Base-by-base conservation (phyloP, 179 eudicot species). In the Heliamphora ciliata region DNA sequence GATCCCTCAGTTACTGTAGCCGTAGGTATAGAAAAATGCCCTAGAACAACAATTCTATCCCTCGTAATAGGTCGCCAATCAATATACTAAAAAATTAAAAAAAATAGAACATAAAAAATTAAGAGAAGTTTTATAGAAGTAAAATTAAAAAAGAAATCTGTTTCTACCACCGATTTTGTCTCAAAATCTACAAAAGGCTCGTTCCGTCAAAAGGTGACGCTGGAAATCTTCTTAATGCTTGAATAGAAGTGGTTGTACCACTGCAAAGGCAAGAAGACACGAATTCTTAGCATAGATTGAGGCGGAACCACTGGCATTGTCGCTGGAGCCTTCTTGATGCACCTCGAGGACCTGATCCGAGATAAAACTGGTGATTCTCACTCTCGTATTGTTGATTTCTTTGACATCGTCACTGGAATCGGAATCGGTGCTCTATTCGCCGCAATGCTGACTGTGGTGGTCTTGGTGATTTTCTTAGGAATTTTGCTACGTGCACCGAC, bases 161-260 rank as follows among this genome's bases (percentile, higher is more conserved):
- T 46, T 46, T 2, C 59, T 52, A 77, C 58, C 87, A 76, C 81
- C 66, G 83, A 77, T 81, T 76, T 69, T 70, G 21, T 72, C 75
- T 83, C 50, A 50, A 40, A 14, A 24, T n/a, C 60, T 80, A 59
- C 46, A 40, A 59, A 55, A 3, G 13, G 3, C 8, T 79, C 60
- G 59, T 3, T 79, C n/a, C 71, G 63, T 60, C 63, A 6, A 44
- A 24, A 91, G 78, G 81, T 92, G 71, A 94, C 99, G 3, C 85
- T 90, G 82, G 99, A 96, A 86, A 96, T 96, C 69, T 96, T 96
- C 88, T 83, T 98, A 46, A 94, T 90, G 86, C 92, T 96, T 13
- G 99, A 96, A 84, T 93, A 94, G 80, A 91, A 96, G 81, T 96
- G 98, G 97, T 89, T 96, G 31, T 86, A 80, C 87, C 86, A 88